phyloP scores from a whole-genome alignment of 805 yeast genomes.

The Candida caryicola region DNA sequence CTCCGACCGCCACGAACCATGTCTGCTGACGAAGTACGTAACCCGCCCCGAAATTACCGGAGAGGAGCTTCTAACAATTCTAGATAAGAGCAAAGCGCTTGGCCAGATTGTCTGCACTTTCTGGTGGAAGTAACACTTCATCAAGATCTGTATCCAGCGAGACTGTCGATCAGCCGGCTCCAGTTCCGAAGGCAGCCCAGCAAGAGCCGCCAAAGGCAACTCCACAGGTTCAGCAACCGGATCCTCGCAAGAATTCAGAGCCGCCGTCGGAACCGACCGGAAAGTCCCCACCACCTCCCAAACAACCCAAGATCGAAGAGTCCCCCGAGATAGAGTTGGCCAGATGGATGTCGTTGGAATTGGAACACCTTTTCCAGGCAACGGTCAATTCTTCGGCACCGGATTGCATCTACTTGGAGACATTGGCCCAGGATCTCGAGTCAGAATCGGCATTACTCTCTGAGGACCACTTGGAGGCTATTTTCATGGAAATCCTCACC shows the following conservation, averaged over 20 bases:
- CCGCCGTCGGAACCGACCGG: slow-evolving; percentile 35
- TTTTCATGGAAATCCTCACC: slow-evolving; percentile 54
- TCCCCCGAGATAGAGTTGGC: slow-evolving; percentile 23
- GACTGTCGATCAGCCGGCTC: neutral
- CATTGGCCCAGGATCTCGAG: slow-evolving; percentile 24
- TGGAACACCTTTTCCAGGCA: slow-evolving; percentile 37
- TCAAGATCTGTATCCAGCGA: neutral
- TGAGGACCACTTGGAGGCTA: slow-evolving; percentile 43
- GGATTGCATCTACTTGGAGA: slow-evolving; percentile 20
- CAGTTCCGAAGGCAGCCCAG: neutral
- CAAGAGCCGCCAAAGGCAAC: slow-evolving; percentile 1
- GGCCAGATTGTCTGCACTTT: slow-evolving; percentile 41
- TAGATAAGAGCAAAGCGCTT: slow-evolving; percentile 52
- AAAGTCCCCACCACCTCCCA: slow-evolving; percentile 34
- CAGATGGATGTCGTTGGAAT: slow-evolving; percentile 40
- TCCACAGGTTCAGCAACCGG: neutral
- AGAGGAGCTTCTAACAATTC: slow-evolving; percentile 13
- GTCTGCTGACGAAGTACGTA: slow-evolving; percentile 21
- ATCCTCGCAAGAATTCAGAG: slow-evolving; percentile 1
- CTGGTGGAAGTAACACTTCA: neutral
- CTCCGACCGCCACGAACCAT: no score
- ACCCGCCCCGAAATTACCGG: neutral
- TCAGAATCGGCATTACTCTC: slow-evolving; percentile 15
- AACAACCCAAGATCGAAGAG: neutral
- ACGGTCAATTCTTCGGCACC: slow-evolving; percentile 19